These are phyloP conservation scores for Neoboletus subvelutipes DNA, from an alignment of 768 basidiomycete genomes.

Conservation along the genomic window DNA sequence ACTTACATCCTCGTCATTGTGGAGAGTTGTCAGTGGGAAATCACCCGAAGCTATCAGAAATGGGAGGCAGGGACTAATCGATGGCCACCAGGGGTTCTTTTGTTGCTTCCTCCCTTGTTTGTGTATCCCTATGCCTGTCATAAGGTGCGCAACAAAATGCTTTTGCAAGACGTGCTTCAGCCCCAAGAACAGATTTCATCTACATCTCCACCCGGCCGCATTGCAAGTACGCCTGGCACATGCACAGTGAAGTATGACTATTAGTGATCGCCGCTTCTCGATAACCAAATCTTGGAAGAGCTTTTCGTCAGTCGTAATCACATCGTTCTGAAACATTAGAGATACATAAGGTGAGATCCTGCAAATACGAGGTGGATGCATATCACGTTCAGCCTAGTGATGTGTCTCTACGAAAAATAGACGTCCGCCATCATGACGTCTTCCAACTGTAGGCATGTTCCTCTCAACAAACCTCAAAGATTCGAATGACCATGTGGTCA, in stretches of 20 bases:
- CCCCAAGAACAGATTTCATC: not conserved
- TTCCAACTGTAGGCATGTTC: not conserved
- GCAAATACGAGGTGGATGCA: no score
- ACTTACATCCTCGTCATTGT: no score
- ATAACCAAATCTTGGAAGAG: no score
- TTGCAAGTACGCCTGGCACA: not conserved
- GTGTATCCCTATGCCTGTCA: not conserved
- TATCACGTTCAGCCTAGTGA: not conserved
- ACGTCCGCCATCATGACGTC: not conserved
- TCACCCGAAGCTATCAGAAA: no score
- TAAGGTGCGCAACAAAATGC: not conserved
- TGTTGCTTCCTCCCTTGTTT: not conserved
- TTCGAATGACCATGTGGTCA: no score
- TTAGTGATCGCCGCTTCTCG: not conserved
- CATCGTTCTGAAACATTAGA: no score
- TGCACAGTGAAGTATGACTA: not conserved
- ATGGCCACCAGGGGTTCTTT: no score
- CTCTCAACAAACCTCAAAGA: no score
- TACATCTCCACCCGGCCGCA: not conserved
- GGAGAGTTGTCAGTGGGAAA: no score
- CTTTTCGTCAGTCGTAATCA: no score
- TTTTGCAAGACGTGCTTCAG: not conserved
- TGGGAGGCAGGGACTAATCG: no score
- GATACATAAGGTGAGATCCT: not conserved
- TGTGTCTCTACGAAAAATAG: no score